Evolutionary conservation across 2,329 filamentous ascomycete species (phyloP).

Genomic region (Clarireedia paspali): DNA sequence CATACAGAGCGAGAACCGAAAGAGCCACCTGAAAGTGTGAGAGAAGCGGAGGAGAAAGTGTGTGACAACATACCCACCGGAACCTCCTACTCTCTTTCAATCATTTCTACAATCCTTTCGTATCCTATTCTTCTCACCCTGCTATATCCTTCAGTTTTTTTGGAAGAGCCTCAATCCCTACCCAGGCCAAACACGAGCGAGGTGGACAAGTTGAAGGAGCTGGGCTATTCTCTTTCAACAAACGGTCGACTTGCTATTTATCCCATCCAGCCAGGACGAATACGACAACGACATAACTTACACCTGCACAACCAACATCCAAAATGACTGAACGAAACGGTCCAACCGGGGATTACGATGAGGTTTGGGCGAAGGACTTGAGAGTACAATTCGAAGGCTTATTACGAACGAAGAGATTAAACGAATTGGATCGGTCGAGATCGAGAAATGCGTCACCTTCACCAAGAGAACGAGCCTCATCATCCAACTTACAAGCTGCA

Average conservation of each 20-base stretch:
- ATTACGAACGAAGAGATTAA: slow-evolving; percentile 79
- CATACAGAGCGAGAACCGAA: neutral
- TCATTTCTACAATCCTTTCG: too few species aligned
- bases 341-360: slow-evolving; percentile 40
- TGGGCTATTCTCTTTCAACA: neutral
- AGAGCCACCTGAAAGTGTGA: neutral
- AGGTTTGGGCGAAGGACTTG: slow-evolving; percentile 71
- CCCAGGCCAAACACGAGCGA: too few species aligned
- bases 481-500: slow-evolving; percentile 36
- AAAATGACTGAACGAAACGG: slow-evolving; percentile 24
- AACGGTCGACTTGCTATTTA: neutral
- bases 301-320: neutral
- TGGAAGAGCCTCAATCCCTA: too few species aligned
- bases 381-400: slow-evolving; percentile 80
- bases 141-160: too few species aligned
- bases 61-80: too few species aligned
- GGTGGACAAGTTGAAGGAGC: neutral
- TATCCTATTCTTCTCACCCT: too few species aligned
- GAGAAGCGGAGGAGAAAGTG: neutral
- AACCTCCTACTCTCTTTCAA: too few species aligned
- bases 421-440: slow-evolving; percentile 63
- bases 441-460: slow-evolving; percentile 51
- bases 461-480: slow-evolving; percentile 43
- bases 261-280: neutral
- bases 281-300: neutral